A percentile compares a stretch with the other conserved stretches of the same genome.
Conservation (phyloP, 2,329 filamentous ascomycete genomes). For the Scytalidium sp. region DNA sequence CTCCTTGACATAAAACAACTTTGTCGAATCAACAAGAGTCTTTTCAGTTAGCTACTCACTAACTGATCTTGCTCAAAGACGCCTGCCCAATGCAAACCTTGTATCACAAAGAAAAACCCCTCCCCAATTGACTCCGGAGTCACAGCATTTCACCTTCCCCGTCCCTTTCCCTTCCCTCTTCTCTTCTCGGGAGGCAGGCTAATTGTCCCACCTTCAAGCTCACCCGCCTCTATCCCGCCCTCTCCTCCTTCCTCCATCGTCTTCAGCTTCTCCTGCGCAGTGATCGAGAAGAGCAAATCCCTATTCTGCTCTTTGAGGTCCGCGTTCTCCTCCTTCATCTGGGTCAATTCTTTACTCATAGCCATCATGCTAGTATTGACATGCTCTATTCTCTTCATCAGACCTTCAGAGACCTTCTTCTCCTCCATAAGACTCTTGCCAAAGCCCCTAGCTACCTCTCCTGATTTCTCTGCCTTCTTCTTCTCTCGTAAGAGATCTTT, state of each 20-base stretch:
- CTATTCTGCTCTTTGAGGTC: conserved; percentile 84
- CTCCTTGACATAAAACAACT: no score
- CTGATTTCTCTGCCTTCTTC: conserved; percentile 66
- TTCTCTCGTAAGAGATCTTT: conserved; percentile 68
- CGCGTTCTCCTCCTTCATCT: conserved; percentile 58
- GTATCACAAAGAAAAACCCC: no score
- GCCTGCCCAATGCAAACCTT: no score
- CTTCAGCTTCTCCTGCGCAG: conserved; percentile 75
- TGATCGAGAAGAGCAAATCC: conserved; percentile 85
- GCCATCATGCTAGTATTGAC: conserved; percentile 60
- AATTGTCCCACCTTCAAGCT: conserved; percentile 71
- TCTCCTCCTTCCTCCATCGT: conserved; percentile 55
- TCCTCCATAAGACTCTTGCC: conserved; percentile 80
- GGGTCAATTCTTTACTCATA: conserved; percentile 54
- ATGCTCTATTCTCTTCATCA: conserved; percentile 79
- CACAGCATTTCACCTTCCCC: conserved; percentile 24
- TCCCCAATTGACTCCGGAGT: no score
- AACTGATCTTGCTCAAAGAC: no score
- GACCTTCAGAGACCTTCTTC: conserved; percentile 75
- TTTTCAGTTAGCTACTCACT: no score
- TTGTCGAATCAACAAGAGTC: no score
- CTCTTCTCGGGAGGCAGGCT: conserved; percentile 47
- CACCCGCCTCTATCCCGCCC: conserved; percentile 60
- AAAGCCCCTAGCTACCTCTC: conserved; percentile 72
- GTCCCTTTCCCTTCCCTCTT: conserved; percentile 15